These are phyloP conservation scores for Erythrophleum ivorense DNA, from an alignment of 331 rosid genomes.

Conservation along the genomic window DNA sequence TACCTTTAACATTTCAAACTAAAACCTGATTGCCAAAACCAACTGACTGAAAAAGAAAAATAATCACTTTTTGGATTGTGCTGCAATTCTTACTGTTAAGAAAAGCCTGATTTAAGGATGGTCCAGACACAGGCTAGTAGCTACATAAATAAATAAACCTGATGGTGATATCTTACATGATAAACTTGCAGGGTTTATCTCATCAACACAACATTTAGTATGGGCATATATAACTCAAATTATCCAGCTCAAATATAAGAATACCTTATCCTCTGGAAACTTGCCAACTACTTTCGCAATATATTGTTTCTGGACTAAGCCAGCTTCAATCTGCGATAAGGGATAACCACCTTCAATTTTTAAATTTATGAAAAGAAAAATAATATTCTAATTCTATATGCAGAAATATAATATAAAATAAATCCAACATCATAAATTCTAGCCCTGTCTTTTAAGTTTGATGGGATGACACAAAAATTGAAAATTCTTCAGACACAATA, in stretches of 20 bases:
- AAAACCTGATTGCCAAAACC: background rate
- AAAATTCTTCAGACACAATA: background rate
- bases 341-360: constrained; percentile 34
- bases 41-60: background rate
- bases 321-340: constrained; percentile 87
- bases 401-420: constrained; percentile 2
- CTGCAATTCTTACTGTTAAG: background rate
- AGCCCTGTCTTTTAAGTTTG: constrained; percentile 2
- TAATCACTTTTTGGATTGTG: background rate
- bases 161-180: constrained; percentile 3
- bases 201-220: constrained; percentile 20
- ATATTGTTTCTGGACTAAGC: constrained; percentile 81
- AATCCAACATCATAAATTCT: background rate
- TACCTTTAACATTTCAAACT: background rate
- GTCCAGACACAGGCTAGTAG: constrained; percentile 12
- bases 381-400: background rate
- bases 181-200: constrained; percentile 18
- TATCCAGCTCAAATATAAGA: constrained; percentile 43
- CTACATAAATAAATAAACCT: constrained; percentile 11
- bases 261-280: constrained; percentile 81
- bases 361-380: background rate
- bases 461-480: constrained; percentile 32
- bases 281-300: constrained; percentile 86
- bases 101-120: background rate
- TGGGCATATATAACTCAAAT: constrained; percentile 28